Conservation (phyloP, 2,329 filamentous ascomycete species). For the Botrytis sinoallii region DNA sequence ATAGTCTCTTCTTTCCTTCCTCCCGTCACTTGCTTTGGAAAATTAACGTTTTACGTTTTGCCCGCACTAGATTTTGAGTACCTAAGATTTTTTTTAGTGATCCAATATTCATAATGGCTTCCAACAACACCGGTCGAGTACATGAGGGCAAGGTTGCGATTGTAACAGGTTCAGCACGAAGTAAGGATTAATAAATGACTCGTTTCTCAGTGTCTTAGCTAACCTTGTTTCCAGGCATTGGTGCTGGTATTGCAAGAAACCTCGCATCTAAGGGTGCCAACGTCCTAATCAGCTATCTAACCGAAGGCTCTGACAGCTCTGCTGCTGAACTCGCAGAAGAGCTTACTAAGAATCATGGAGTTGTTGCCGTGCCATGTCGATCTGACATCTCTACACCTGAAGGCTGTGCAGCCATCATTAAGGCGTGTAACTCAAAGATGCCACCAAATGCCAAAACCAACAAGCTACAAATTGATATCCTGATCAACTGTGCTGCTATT, state of each 20-base stretch:
- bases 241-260: slow-evolving; percentile 57
- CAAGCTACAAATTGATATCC: slow-evolving; percentile 68
- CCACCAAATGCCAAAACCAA: slow-evolving; percentile 39
- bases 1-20: not conserved
- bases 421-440: slow-evolving; percentile 44
- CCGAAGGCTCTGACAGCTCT: slow-evolving; percentile 51
- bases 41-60: not conserved
- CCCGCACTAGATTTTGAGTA: not conserved
- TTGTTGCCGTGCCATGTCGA: slow-evolving; percentile 61
- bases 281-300: slow-evolving; percentile 62
- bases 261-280: slow-evolving; percentile 63
- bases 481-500: slow-evolving; percentile 80
- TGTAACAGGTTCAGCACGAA: slow-evolving; percentile 72
- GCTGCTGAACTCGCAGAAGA: slow-evolving; percentile 52
- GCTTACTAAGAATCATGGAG: slow-evolving; percentile 53
- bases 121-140: not conserved
- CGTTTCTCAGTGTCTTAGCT: not conserved
- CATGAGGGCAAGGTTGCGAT: slow-evolving; percentile 69
- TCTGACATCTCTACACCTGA: slow-evolving; percentile 64
- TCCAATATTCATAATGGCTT: not conserved
- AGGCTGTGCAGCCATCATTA: slow-evolving; percentile 57
- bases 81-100: not conserved
- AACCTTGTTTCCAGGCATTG: slow-evolving; percentile 59
- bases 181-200: slow-evolving; percentile 42
- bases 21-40: not conserved